phyloP scores from a whole-genome alignment of 208 protist genomes.

The Trypanosoma caninum region DNA sequence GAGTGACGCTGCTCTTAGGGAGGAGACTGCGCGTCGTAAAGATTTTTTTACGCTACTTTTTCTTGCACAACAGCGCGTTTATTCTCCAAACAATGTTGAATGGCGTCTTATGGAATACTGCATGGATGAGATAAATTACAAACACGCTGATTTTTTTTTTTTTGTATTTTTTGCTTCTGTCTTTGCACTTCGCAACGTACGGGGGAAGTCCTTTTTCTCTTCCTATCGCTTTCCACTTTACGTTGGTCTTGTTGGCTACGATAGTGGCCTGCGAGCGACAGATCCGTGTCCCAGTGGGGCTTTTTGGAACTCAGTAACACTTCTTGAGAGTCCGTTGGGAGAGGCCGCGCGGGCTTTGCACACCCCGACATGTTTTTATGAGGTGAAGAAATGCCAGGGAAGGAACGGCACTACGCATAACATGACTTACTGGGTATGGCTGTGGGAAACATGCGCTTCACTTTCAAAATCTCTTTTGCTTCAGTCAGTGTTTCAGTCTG shows the following conservation, averaged over 20 bases:
- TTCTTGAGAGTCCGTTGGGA: slow-evolving; percentile 58
- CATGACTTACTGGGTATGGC: slow-evolving; percentile 27
- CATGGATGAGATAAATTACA: slow-evolving; percentile 77
- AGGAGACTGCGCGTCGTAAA: slow-evolving; percentile 42
- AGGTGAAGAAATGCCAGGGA: slow-evolving; percentile 22
- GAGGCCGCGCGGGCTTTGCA: slow-evolving; percentile 50
- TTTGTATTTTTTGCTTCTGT: slow-evolving; percentile 49
- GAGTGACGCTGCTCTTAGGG: slow-evolving; percentile 31
- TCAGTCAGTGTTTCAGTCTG: slow-evolving; percentile 28
- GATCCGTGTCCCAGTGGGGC: slow-evolving; percentile 48
- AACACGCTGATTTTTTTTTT: slow-evolving; percentile 70
- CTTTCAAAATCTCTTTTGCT: slow-evolving; percentile 45
- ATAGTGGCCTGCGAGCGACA: slow-evolving; percentile 50
- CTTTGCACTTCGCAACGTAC: slow-evolving; percentile 37
- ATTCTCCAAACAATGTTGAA: slow-evolving; percentile 45
- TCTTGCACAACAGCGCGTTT: slow-evolving; percentile 19
- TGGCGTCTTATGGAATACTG: slow-evolving; percentile 65
- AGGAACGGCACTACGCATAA: background rate
- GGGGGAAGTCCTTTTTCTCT: slow-evolving; percentile 26
- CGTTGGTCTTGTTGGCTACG: slow-evolving; percentile 62
- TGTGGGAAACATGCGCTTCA: slow-evolving; percentile 25
- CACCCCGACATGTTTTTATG: slow-evolving; percentile 54
- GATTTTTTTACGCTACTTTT: slow-evolving; percentile 68
- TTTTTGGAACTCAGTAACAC: slow-evolving; percentile 72
- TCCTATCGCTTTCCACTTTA: slow-evolving; percentile 63